Percentiles rank a stretch among this genome's conserved stretches.
Conservation (phyloP, 148 eudicot species). For the Fagopyrum tataricum region DNA sequence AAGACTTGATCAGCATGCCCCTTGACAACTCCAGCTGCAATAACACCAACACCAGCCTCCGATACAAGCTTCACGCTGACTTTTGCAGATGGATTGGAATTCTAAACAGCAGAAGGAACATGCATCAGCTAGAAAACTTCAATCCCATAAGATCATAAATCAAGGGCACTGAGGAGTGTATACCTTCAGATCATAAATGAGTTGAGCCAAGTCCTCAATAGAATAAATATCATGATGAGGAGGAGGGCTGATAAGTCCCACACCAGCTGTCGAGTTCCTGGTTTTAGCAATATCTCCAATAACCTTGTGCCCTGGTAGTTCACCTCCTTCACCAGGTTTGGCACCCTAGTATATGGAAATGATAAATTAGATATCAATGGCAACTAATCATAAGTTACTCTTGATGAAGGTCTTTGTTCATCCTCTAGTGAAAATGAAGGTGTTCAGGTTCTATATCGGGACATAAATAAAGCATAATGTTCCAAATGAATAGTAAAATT, state of each 20-base stretch:
- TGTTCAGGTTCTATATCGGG: neutral
- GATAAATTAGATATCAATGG: neutral
- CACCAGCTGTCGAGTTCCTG: conserved; percentile 93
- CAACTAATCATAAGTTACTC: neutral
- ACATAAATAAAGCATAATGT: neutral
- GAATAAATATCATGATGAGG: conserved; percentile 98
- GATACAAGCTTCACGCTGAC: conserved; percentile 92
- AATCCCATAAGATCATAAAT: neutral
- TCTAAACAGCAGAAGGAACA: conserved; percentile 31
- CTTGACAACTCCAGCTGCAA: conserved; percentile 95
- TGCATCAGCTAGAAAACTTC: neutral
- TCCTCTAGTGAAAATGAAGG: neutral
- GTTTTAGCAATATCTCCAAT: conserved; percentile 92
- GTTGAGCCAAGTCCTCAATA: conserved; percentile 94
- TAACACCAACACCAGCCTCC: conserved; percentile 98
- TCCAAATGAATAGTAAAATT: neutral
- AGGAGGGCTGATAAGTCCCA: conserved; percentile 96
- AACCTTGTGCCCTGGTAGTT: conserved; percentile 97
- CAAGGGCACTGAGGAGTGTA: neutral
- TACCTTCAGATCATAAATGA: conserved; percentile 93
- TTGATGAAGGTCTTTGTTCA: neutral
- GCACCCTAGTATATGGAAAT: conserved; percentile 53
- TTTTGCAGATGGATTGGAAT: conserved; percentile 88
- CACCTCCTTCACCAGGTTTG: conserved; percentile 99
- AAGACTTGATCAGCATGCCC: conserved; percentile 95